A percentile compares a stretch with the other conserved stretches of the same genome.
Conservation (phyloP, 2,329 filamentous ascomycete genomes). For the Hirsutella minnesotensis region DNA sequence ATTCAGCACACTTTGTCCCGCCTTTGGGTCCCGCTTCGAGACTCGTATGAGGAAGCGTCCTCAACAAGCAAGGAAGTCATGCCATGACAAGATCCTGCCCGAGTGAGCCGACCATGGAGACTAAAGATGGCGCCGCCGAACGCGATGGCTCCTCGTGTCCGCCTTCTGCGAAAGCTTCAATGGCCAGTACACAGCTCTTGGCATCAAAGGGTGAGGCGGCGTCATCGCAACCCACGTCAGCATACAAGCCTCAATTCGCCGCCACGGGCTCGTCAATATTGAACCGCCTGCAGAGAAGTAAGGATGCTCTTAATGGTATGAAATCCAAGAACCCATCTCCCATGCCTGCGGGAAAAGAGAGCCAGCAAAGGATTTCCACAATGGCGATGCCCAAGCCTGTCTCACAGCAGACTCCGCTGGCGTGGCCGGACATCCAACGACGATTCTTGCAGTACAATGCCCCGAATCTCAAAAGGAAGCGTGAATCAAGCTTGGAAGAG, state of each 20-base stretch:
- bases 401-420: background rate
- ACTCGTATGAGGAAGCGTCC: too few species aligned
- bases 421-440: background rate
- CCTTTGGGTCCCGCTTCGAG: too few species aligned
- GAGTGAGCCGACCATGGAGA: too few species aligned
- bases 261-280: constrained; percentile 15
- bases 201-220: background rate
- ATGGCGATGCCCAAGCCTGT: constrained; percentile 3
- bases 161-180: too few species aligned
- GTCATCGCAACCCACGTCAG: background rate
- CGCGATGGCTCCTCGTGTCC: too few species aligned
- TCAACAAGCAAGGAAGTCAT: too few species aligned
- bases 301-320: background rate
- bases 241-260: constrained; percentile 20
- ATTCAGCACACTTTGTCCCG: too few species aligned
- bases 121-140: too few species aligned
- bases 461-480: constrained; percentile 17
- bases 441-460: background rate
- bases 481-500: constrained; percentile 6
- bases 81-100: too few species aligned
- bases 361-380: background rate
- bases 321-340: too few species aligned
- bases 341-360: background rate
- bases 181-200: too few species aligned
- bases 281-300: constrained; percentile 10